A percentile compares a stretch with the other conserved stretches of the same genome.
Conservation (phyloP, 345 rosid species). For the Syzygium aqueum region DNA sequence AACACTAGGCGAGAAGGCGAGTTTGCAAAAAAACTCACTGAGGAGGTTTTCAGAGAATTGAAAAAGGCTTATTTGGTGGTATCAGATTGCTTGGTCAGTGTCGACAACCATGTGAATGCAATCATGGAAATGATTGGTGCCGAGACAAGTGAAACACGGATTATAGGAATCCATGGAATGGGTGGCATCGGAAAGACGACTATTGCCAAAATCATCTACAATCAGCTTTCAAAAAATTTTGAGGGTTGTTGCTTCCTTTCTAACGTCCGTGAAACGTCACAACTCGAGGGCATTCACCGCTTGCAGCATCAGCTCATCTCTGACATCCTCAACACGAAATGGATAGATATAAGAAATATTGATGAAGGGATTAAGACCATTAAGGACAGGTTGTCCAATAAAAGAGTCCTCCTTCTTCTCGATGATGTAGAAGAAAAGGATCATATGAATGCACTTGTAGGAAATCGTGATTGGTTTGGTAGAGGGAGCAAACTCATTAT, state of each 20-base stretch:
- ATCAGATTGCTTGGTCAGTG: fast-evolving
- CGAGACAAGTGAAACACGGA: fast-evolving
- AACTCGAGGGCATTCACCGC: fast-evolving
- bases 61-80: fast-evolving
- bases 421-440: neutral
- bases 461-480: neutral
- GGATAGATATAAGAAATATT: fast-evolving
- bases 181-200: neutral
- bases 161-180: neutral
- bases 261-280: fast-evolving
- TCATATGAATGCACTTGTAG: neutral
- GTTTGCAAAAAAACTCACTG: fast-evolving
- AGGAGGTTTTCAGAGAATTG: fast-evolving
- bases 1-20: neutral
- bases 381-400: fast-evolving
- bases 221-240: fast-evolving
- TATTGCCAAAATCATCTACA: neutral
- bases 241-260: neutral
- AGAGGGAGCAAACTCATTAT: neutral
- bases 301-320: neutral
- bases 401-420: fast-evolving
- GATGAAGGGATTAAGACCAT: fast-evolving
- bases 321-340: fast-evolving
- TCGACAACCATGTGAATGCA: fast-evolving
- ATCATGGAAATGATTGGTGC: neutral